These are phyloP conservation scores for Chytriomyces sp. DNA, from an alignment of 192 early-diverging fungal species.

Conservation along the genomic window DNA sequence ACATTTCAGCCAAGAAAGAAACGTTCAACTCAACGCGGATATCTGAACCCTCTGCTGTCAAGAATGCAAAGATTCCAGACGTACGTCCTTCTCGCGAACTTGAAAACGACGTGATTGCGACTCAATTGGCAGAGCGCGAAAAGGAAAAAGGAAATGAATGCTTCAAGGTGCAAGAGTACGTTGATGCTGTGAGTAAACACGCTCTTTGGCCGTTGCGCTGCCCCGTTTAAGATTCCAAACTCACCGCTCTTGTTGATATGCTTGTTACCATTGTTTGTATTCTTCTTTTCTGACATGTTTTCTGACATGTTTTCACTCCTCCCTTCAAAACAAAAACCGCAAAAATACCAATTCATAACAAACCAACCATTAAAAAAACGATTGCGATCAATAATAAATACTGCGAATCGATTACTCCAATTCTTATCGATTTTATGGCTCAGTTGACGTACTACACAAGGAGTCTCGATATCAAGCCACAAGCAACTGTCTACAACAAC, in stretches of 20 bases:
- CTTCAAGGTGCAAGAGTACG: constrained; percentile 37
- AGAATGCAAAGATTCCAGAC: background rate
- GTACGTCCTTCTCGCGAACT: background rate
- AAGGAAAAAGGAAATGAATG: constrained; percentile 42
- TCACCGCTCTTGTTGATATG: background rate
- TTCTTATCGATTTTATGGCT: background rate
- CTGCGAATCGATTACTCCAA: background rate
- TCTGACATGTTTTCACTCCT: background rate
- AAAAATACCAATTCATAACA: too few species aligned
- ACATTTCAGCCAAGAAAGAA: background rate
- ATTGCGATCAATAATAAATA: background rate
- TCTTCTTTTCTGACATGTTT: background rate
- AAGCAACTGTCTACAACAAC: constrained; percentile 32
- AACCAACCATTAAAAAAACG: background rate
- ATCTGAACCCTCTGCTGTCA: background rate
- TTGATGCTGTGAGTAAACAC: constrained; percentile 32
- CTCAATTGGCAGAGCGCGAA: constrained; percentile 31
- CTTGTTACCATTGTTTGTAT: too few species aligned
- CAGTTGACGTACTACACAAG: constrained; percentile 31
- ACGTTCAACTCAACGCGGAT: constrained; percentile 21
- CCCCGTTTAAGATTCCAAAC: background rate
- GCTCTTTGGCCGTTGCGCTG: background rate
- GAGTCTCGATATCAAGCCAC: constrained; percentile 22
- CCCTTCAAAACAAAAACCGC: background rate
- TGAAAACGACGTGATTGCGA: constrained; percentile 22